These are phyloP conservation scores for Fraxinus nigra DNA, from an alignment of 305 asterid species.

Conservation along the genomic window DNA sequence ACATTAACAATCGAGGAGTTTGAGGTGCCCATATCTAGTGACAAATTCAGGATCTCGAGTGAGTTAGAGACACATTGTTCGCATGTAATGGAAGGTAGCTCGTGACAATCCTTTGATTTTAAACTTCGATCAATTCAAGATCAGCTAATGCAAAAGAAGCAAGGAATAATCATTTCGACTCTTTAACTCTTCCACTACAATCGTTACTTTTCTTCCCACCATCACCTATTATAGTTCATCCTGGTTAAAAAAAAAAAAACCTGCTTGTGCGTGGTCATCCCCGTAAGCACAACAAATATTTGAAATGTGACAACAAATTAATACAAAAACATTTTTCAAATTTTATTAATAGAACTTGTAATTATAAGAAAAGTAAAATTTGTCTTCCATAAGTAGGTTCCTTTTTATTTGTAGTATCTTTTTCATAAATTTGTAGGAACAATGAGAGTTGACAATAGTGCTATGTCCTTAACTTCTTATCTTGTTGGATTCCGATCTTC, in stretches of 20 bases:
- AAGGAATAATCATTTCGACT: too few species aligned
- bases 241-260: neutral
- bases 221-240: neutral
- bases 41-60: neutral
- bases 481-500: neutral
- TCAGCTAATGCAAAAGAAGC: neutral
- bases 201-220: neutral
- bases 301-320: neutral
- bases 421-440: neutral
- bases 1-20: neutral
- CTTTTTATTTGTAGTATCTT: neutral
- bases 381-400: neutral
- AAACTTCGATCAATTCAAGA: neutral
- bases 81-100: neutral
- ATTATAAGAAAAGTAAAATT: neutral
- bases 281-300: neutral
- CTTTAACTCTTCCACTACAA: neutral
- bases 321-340: neutral
- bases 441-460: neutral
- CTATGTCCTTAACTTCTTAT: neutral
- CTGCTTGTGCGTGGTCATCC: neutral
- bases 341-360: neutral
- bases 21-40: neutral
- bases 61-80: neutral
- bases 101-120: neutral